These are phyloP conservation scores for Papiliotrema nemorosa DNA, from an alignment of 1,284 basidiomycete genomes.

Conservation along the genomic window DNA sequence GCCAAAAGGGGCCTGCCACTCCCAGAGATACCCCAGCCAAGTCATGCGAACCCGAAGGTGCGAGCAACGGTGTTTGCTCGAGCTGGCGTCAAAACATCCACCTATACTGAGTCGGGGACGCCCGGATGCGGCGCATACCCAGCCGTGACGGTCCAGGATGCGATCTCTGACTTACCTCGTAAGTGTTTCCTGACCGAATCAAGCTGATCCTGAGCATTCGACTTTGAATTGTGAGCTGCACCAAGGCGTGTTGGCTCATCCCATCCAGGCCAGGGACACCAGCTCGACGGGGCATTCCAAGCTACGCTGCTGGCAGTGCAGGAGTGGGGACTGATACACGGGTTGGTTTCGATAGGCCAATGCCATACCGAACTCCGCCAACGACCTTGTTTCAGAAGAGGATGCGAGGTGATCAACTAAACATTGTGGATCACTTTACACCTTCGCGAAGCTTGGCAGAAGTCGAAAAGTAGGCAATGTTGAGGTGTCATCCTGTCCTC, in stretches of 20 bases:
- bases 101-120: conserved; percentile 9
- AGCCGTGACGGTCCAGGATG: conserved; percentile 23
- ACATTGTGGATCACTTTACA: conserved; percentile 2
- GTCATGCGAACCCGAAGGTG: conserved; percentile 21
- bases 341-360: background rate
- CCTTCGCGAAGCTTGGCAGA: background rate
- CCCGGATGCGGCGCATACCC: conserved; percentile 18
- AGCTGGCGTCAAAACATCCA: background rate
- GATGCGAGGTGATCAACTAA: background rate
- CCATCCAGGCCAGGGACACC: no score
- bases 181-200: conserved; percentile 1
- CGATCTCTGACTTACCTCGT: conserved; percentile 30
- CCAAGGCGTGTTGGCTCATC: no score
- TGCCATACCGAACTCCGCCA: background rate
- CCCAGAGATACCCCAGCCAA: conserved; percentile 25
- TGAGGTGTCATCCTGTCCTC: no score
- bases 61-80: conserved; percentile 11
- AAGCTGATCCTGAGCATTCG: no score
- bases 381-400: background rate
- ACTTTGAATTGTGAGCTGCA: background rate
- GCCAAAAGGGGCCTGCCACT: conserved; percentile 22
- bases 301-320: no score
- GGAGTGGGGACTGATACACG: background rate
- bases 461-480: background rate
- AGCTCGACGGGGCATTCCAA: no score